Conservation (phyloP, 2,329 filamentous ascomycete species). For the Phyllosticta capitalensis region DNA sequence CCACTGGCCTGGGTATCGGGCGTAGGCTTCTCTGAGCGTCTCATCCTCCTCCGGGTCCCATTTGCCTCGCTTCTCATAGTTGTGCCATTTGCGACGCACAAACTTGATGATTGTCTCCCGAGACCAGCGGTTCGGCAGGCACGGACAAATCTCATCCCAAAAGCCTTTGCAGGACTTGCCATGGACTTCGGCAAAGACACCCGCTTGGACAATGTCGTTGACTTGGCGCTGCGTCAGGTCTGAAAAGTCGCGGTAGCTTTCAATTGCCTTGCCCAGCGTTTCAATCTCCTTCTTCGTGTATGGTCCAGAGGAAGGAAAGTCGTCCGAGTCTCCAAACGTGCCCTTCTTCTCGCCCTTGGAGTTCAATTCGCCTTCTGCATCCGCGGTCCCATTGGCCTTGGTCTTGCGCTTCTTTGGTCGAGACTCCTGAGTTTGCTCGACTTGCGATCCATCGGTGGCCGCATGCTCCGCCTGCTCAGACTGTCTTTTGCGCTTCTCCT, state of each 20-base stretch:
- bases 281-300: constrained; percentile 15
- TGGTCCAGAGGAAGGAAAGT: constrained; percentile 10
- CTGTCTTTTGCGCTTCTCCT: constrained; percentile 8
- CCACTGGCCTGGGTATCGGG: constrained; percentile 49
- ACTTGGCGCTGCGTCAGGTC: constrained; percentile 13
- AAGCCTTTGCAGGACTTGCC: constrained; percentile 14
- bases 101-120: constrained; percentile 28
- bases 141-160: constrained; percentile 24
- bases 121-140: constrained; percentile 24
- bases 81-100: constrained; percentile 56
- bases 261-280: constrained; percentile 14
- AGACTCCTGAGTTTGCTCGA: neutral
- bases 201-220: constrained; percentile 16
- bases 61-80: constrained; percentile 48
- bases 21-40: constrained; percentile 40
- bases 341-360: neutral
- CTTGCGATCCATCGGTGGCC: neutral
- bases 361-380: neutral
- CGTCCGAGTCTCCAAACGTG: neutral
- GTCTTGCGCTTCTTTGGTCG: constrained; percentile 5
- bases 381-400: neutral
- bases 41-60: constrained; percentile 54
- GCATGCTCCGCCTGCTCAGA: neutral
- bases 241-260: constrained; percentile 16
- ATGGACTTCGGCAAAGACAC: constrained; percentile 7